Base-by-base conservation (phyloP, 345 rosid species). In the Reutealis trisperma region DNA sequence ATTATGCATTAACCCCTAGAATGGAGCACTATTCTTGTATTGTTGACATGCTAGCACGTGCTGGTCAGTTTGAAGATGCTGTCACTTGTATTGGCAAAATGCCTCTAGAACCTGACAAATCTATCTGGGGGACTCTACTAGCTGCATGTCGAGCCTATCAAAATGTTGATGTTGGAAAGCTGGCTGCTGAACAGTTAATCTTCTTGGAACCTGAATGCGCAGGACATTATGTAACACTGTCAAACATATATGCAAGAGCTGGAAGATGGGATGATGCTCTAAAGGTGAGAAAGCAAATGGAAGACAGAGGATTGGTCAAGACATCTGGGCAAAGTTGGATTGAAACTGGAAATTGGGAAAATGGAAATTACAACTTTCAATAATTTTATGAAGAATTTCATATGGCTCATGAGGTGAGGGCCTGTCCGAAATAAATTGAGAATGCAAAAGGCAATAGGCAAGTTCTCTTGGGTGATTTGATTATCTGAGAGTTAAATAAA, bases 1-100 rank as follows among this genome's bases (percentile, higher is more conserved):
- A 68, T 27, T 27, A 27, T 37, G 65, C 73, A n/a, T 55, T 82
- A 44, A 54, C 54, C 18, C 84, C 85, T 0, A 47, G 69, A 67
- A 75, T 77, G 81, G 85, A 86, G 58, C 88, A 85, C 71, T 76
- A 72, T 70, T 71, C 87, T 67, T 86, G 87, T 32, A 74, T 86
- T 55, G 82, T 70, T 49, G 85, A 86, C 77, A 84, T 84, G 86
- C 83, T 84, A 70, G 80, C 82, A 5, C 89, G 85, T 18, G 82
- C 87, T 55, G 87, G 85, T 57, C 75, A 61, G 37, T 76, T 84
- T 58, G 85, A 73, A 65, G 85, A 77, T 67, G 84, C 84, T n/a
- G 54, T 82, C 27, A 65, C 44, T 47, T 81, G 83, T 72, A 79
- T 79, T 74, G 24, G 44, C 47, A 37, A 67, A 76, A 81, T 81